Base-by-base conservation (phyloP, 306 rosid species). In the Begonia loranthoides region DNA sequence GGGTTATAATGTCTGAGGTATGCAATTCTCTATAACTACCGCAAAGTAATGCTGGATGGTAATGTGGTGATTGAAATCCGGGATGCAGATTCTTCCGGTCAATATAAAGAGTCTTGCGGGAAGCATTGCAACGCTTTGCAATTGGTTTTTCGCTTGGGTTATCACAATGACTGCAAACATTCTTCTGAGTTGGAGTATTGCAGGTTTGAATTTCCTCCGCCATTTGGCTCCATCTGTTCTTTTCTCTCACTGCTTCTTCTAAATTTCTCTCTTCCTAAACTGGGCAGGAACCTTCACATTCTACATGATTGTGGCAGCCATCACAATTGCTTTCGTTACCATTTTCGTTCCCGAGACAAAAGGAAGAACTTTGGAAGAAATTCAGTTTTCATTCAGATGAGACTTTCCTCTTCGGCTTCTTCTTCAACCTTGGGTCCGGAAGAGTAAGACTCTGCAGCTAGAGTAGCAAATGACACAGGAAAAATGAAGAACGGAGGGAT, bases 1-100 rank as follows among this genome's bases (percentile, higher is more conserved):
- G 95, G 99, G 57, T 90, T 62, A 90, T 90, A 80, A 90, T 90
- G 95, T 90, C 99, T 12, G 99, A 90, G 95, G 99, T 90, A 28
- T 4, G 8, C 36, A 28, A 28, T n/a, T n/a, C n/a, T n/a, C n/a
- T n/a, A n/a, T n/a, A n/a, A n/a, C n/a, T n/a, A n/a, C n/a, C n/a
- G n/a, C n/a, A n/a, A n/a, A n/a, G n/a, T n/a, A n/a, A n/a, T n/a
- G n/a, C n/a, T n/a, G n/a, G n/a, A n/a, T n/a, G n/a, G n/a, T n/a
- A n/a, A n/a, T n/a, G n/a, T n/a, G n/a, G n/a, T n/a, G n/a, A n/a
- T n/a, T n/a, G n/a, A n/a, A n/a, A n/a, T n/a, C n/a, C n/a, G n/a
- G n/a, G 17, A 55, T 53, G 71, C 70, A 90, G 99, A 90, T 86
- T 72, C 95, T 90, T 74, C 99, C 99, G 1, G 46, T 80, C 44